Base-by-base conservation (phyloP, 805 yeast species). In the Nakazawaea anatomiae region DNA sequence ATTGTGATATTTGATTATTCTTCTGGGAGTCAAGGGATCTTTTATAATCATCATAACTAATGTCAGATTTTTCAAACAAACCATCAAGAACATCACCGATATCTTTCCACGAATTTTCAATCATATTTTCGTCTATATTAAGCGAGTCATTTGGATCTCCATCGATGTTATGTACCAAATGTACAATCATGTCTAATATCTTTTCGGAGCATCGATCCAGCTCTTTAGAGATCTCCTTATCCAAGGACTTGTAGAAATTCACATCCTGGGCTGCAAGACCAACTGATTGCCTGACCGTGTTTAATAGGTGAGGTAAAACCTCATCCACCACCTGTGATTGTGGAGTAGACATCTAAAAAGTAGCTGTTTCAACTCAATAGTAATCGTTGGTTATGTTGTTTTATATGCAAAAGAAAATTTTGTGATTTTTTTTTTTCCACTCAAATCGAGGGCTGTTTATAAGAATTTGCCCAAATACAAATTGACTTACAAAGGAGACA, bases 211-310 rank as follows among this genome's bases (percentile, higher is more conserved):
- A 60, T 1, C 57, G 56, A 8, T 72, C 71, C 45, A 83, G 62
- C 11, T 72, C 61, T 0, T 60, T 55, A 7, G 73, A 66, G 11
- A 83, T 60, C 1, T 64, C 60, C 3, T 69, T 58, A 58, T 88
- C 92, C 10, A 89, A 61, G 44, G 87, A 80, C 44, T 75, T 71
- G 64, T 82, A 80, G 60, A 91, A 94, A 32, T 76, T 79, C n/a
- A 90, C 75, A 69, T 92, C 98, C 51, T 87, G 87, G 0, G 89
- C 80, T 2, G 87, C 86, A 42, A 91, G 65, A 2, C 87, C 82
- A 3, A 85, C 72, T 0, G 96, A 75, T 2, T 85, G 77, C 53
- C 95, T 72, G 39, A 87, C 79, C 3, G 83, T 70, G 9, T 76
- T 71, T 45, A 80, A 74, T n/a, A 83, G 69, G 52, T 74, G 65